Evolutionary conservation across 805 yeast genomes (phyloP).

Genomic region (Cyberlindnera euphorbiiphila): DNA sequence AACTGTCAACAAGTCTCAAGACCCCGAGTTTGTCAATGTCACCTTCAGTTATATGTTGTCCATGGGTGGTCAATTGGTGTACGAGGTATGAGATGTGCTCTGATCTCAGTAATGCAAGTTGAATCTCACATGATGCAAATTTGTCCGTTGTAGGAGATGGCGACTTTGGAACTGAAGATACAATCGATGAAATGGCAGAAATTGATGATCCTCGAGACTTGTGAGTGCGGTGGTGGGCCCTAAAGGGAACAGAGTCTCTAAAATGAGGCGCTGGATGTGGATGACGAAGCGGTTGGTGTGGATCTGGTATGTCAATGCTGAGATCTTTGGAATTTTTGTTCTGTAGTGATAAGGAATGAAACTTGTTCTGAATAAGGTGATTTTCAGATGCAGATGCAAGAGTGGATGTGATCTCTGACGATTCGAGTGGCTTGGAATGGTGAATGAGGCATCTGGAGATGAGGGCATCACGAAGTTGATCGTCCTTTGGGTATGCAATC

Average conservation of each 20-base stretch:
- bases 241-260: neutral
- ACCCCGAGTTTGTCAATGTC: constrained; percentile 33
- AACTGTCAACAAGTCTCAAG: constrained; percentile 33
- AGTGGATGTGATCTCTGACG: too few species aligned
- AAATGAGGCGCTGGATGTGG: too few species aligned
- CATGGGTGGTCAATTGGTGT: constrained; percentile 16
- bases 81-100: constrained; percentile 17
- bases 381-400: too few species aligned
- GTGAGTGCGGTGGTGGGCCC: constrained; percentile 9
- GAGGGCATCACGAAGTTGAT: constrained; percentile 17
- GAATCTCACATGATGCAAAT: constrained; percentile 6
- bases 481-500: constrained; percentile 23
- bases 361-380: constrained; percentile 3
- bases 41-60: constrained; percentile 21
- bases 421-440: constrained; percentile 7
- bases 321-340: constrained; percentile 26
- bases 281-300: constrained; percentile 2
- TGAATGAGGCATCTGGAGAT: constrained; percentile 21
- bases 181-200: constrained; percentile 28
- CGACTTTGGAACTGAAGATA: constrained; percentile 27
- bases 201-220: constrained; percentile 29
- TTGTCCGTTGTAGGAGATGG: constrained; percentile 21
- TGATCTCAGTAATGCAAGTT: constrained; percentile 21
- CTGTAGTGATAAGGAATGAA: constrained; percentile 19
- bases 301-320: constrained; percentile 22